A percentile compares a stretch with the other conserved stretches of the same genome.
Evolutionary conservation across 2,329 filamentous ascomycete genomes (phyloP).

Genomic region (Cryphonectria carpinicola): DNA sequence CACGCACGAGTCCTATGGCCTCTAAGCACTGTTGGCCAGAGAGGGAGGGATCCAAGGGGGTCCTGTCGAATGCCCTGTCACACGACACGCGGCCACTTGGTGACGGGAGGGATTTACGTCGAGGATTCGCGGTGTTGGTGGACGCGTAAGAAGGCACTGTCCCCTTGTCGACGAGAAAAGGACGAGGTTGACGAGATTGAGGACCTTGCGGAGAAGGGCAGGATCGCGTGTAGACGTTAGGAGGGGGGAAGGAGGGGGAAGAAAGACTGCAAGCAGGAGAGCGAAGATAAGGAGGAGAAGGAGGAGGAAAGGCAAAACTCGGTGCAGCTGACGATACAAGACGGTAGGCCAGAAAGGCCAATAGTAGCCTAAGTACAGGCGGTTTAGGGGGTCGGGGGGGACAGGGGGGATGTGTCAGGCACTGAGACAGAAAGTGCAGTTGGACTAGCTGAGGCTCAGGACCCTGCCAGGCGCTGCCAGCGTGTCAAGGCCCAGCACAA

Average conservation of each 20-base stretch:
- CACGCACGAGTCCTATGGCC: neutral
- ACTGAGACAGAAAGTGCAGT: neutral
- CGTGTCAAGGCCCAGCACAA: neutral
- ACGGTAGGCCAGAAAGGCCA: neutral
- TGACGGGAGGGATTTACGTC: neutral
- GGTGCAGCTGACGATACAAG: neutral
- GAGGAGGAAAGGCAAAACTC: neutral
- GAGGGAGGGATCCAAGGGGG: neutral
- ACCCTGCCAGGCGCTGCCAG: neutral
- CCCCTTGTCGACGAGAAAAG: neutral
- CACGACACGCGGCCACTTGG: slow-evolving; percentile 4
- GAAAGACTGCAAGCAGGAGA: neutral
- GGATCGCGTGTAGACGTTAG: neutral
- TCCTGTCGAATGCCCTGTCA: neutral
- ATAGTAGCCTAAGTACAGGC: neutral
- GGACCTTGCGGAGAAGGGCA: neutral
- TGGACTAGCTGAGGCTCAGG: neutral
- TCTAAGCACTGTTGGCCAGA: neutral
- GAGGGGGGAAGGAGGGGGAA: neutral
- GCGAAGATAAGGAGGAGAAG: neutral
- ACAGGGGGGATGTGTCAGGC: neutral
- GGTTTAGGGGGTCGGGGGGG: neutral
- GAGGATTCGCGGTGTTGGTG: neutral
- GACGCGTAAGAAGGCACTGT: neutral
- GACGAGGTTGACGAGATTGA: neutral